Evolutionary conservation across 2,329 filamentous ascomycete genomes (phyloP).

Genomic region (Cladosporium halotolerans): DNA sequence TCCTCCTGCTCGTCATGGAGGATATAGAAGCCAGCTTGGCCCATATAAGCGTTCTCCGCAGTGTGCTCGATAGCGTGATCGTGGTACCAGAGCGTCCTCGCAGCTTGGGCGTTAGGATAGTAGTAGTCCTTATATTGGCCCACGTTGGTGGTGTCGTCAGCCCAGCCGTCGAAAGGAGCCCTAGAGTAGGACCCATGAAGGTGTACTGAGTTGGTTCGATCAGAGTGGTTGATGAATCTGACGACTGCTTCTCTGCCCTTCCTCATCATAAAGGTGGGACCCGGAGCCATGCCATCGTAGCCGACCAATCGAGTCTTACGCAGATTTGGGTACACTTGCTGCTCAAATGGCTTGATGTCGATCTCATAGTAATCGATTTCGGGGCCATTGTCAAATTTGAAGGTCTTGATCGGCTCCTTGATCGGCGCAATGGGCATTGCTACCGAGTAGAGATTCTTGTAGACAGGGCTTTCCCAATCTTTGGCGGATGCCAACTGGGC

Average conservation of each 20-base stretch:
- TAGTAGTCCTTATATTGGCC: slow-evolving; percentile 55
- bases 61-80: slow-evolving; percentile 34
- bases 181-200: slow-evolving; percentile 49
- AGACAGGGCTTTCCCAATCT: slow-evolving; percentile 17
- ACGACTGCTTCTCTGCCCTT: slow-evolving; percentile 48
- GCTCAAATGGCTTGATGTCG: slow-evolving; percentile 35
- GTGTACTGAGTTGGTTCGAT: slow-evolving; percentile 45
- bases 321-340: slow-evolving; percentile 41
- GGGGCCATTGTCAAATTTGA: background rate
- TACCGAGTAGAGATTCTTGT: slow-evolving; percentile 17
- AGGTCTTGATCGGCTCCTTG: slow-evolving; percentile 22
- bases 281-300: slow-evolving; percentile 47
- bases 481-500: background rate
- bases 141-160: slow-evolving; percentile 44
- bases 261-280: slow-evolving; percentile 47
- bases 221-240: slow-evolving; percentile 47
- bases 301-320: slow-evolving; percentile 39
- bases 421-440: slow-evolving; percentile 19
- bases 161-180: slow-evolving; percentile 46
- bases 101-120: slow-evolving; percentile 52
- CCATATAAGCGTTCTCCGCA: slow-evolving; percentile 47
- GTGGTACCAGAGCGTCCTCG: slow-evolving; percentile 52
- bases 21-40: slow-evolving; percentile 54
- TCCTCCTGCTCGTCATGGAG: slow-evolving; percentile 47
- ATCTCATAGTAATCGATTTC: slow-evolving; percentile 44